A percentile compares a stretch with the other conserved stretches of the same genome.
Conservation (phyloP, 768 basidiomycete species). For the Auriscalpium orientale region DNA sequence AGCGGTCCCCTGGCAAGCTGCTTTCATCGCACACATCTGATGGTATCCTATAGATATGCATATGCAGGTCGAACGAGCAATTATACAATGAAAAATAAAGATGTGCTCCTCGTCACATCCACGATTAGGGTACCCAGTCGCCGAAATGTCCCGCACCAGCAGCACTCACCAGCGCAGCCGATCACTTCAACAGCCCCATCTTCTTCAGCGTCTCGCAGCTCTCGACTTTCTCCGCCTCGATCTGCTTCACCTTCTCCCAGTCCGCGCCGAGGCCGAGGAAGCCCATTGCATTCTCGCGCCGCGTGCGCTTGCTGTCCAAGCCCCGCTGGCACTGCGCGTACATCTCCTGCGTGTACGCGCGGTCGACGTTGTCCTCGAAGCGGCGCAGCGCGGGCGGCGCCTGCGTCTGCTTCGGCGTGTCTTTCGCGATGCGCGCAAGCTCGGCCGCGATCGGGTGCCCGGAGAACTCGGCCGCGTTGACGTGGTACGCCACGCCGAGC, state of each 20-base stretch:
- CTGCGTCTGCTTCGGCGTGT: constrained; percentile 12
- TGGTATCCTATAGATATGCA: background rate
- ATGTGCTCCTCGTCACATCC: background rate
- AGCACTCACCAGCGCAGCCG: background rate
- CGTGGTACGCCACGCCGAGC: constrained; percentile 75
- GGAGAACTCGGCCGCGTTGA: constrained; percentile 69
- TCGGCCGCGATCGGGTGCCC: constrained; percentile 77
- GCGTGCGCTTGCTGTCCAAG: constrained; percentile 56
- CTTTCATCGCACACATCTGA: background rate
- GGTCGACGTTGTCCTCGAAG: constrained; percentile 78
- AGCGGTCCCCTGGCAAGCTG: too few relatives aligned
- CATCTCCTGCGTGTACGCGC: constrained; percentile 61
- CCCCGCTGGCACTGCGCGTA: constrained; percentile 67
- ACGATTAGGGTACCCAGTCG: background rate
- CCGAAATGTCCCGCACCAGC: background rate
- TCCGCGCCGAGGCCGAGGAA: constrained; percentile 90
- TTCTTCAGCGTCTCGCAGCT: constrained; percentile 73
- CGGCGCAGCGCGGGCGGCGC: constrained; percentile 32
- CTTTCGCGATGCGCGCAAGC: constrained; percentile 36
- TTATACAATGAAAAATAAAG: background rate
- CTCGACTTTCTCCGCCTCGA: constrained; percentile 61
- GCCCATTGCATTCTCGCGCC: constrained; percentile 72
- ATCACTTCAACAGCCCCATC: constrained; percentile 45
- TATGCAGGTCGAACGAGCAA: background rate
- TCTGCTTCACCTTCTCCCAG: constrained; percentile 77